These are phyloP conservation scores for Saccharum spontaneum DNA, from an alignment of 176 grass and related monocot species.

Conservation along the genomic window DNA sequence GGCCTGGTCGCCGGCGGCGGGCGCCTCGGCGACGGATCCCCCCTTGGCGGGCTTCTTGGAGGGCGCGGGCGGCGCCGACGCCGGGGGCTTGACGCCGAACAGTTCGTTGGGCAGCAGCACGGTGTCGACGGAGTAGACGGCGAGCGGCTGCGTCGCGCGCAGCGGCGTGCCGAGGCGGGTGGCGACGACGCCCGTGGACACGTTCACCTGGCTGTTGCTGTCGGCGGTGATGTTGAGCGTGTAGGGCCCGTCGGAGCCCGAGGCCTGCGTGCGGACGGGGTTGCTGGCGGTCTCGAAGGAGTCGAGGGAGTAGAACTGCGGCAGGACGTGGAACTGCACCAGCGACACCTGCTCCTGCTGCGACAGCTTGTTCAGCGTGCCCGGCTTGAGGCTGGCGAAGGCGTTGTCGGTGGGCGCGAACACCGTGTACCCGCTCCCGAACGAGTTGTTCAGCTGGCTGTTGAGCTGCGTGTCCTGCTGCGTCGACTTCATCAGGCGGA, in stretches of 20 bases:
- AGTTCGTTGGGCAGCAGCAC: conserved; percentile 67
- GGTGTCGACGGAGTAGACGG: conserved; percentile 76
- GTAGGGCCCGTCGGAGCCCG: conserved; percentile 62
- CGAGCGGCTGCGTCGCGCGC: conserved; percentile 32
- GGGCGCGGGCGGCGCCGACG: conserved; percentile 42
- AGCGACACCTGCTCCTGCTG: conserved; percentile 73
- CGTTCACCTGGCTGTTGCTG: conserved; percentile 53
- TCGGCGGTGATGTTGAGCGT: conserved; percentile 75
- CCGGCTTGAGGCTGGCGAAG: conserved; percentile 67
- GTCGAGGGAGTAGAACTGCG: conserved; percentile 49
- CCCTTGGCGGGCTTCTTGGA: conserved; percentile 45
- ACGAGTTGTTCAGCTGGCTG: conserved; percentile 71
- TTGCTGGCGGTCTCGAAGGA: conserved; percentile 81
- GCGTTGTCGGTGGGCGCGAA: conserved; percentile 85
- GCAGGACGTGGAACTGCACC: conserved; percentile 72
- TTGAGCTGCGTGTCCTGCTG: conserved; percentile 77
- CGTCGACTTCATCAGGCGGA: conserved; percentile 64
- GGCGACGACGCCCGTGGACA: conserved; percentile 70
- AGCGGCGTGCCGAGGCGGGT: conserved; percentile 49
- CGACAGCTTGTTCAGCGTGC: conserved; percentile 65
- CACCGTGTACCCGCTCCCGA: conserved; percentile 60
- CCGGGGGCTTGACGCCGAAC: conserved; percentile 63
- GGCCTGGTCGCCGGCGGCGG: background rate
- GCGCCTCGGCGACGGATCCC: conserved; percentile 4
- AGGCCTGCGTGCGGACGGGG: conserved; percentile 85